Base-by-base conservation (phyloP, 1,139 yeast genomes). In the Ogataea hybrid region DNA sequence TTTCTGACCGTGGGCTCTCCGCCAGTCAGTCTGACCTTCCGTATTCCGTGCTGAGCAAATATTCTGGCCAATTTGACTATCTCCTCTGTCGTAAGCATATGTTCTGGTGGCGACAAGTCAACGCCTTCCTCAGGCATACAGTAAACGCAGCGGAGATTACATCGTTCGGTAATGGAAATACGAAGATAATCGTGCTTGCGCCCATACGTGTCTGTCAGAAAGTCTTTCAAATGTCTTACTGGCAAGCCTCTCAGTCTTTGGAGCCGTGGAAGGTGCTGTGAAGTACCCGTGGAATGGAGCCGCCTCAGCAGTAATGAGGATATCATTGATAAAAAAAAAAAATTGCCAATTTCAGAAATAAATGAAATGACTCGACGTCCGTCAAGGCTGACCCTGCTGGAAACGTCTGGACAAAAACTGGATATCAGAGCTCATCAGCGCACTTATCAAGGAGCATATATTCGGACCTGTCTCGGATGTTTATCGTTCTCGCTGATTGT, bases 391-490 rank as follows among this genome's bases (percentile, higher is more conserved):
- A 48, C 51, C 11, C 46, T 49, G 11, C 42, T 60, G 14, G 51
- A 58, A 10, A 57, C 74, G 3, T 64, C 67, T 29, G 57, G 54
- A 9, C 66, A 68, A 39, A 72, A 73, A 51, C 59, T 76, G 30
- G 83, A 77, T 49, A 70, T 77, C 4, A 52, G 83, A 47, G 83
- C 83, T 1, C 81, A 77, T 55, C 83, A 77, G 56, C 57, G 83
- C 48, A 77, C 83, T 1, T 77, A 77, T 52, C 82, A 77, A 56
- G 83, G 83, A 0, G 81, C 83, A 3, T 77, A 77, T 52, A 70
- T 79, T 10, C 56, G 83, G 41, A 69, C 80, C 3, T 75, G 81
- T 23, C 61, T 77, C 17, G 66, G 66, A 3, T 48, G 61, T 27
- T 39, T 62, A 21, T 57, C 65, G 2, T 62, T 62, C 38, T 54